Conservation (phyloP, 768 basidiomycete species). For the Amanita muscaria region DNA sequence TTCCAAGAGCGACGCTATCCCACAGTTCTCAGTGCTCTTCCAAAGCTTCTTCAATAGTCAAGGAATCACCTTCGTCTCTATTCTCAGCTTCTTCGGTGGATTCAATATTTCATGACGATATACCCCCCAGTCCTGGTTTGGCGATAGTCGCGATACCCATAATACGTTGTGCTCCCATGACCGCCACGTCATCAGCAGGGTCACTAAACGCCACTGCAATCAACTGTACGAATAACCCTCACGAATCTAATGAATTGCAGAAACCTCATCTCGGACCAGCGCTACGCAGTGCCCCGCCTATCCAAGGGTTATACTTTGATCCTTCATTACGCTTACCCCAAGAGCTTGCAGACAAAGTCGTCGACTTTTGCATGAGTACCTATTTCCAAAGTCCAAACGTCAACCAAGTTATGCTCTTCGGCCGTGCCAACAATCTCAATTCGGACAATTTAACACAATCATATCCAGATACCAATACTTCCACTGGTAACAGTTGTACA, state of each 20-base stretch:
- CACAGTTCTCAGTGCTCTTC: background rate
- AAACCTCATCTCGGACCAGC: constrained; percentile 12
- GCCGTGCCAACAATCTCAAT: constrained; percentile 24
- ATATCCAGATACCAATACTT: background rate
- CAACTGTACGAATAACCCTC: background rate
- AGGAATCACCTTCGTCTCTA: constrained; percentile 2
- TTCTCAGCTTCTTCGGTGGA: constrained; percentile 2
- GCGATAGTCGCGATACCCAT: background rate
- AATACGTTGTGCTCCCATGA: background rate
- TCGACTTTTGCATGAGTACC: constrained; percentile 41
- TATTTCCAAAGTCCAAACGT: constrained; percentile 44
- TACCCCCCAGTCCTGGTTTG: background rate
- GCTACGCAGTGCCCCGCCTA: constrained; percentile 39
- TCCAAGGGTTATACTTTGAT: constrained; percentile 57
- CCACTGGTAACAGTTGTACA: background rate
- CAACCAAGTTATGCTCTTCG: constrained; percentile 89
- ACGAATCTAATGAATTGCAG: background rate
- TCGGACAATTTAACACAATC: no score
- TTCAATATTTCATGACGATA: background rate
- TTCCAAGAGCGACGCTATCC: background rate
- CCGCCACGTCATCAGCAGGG: constrained; percentile 1
- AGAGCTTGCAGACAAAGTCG: constrained; percentile 41
- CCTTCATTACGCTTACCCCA: constrained; percentile 41
- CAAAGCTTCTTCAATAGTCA: background rate
- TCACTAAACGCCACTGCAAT: no score